phyloP scores from a whole-genome alignment of 306 rosid species.

The Canavalia gladiata region DNA sequence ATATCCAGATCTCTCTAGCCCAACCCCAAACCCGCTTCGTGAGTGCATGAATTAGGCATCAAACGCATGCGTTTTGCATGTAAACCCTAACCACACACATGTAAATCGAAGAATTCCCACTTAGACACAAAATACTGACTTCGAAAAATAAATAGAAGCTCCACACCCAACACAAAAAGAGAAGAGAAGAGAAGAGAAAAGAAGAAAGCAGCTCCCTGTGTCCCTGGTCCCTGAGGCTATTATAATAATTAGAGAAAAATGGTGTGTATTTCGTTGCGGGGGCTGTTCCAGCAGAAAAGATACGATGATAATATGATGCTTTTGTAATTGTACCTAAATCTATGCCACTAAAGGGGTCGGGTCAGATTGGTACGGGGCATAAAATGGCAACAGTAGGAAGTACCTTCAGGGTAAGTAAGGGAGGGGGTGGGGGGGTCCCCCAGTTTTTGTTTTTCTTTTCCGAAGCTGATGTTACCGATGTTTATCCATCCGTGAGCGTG shows the following conservation, averaged over 20 bases:
- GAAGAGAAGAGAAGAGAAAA: not conserved
- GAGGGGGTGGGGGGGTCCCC: slow-evolving; percentile 30
- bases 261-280: not conserved
- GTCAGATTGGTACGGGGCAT: slow-evolving; percentile 40
- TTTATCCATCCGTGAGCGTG: not conserved
- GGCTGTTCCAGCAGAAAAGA: not conserved
- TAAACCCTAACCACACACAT: slow-evolving; percentile 64
- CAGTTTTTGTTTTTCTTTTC: not conserved
- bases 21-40: slow-evolving; percentile 36
- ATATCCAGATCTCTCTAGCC: slow-evolving; percentile 45
- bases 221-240: no score
- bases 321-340: slow-evolving; percentile 26
- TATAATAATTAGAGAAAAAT: not conserved
- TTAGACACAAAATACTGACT: not conserved
- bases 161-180: not conserved
- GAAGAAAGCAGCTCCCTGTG: not conserved
- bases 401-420: not conserved
- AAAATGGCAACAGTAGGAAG: not conserved
- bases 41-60: slow-evolving; percentile 42
- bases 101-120: slow-evolving; percentile 50
- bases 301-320: not conserved
- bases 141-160: not conserved
- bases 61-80: slow-evolving; percentile 60
- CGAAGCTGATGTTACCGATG: not conserved
- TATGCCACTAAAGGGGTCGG: slow-evolving; percentile 42